A percentile compares a stretch with the other conserved stretches of the same genome.
Conservation (phyloP, 371 early-diverging fungal genomes). For the Phascolomyces articulosus region DNA sequence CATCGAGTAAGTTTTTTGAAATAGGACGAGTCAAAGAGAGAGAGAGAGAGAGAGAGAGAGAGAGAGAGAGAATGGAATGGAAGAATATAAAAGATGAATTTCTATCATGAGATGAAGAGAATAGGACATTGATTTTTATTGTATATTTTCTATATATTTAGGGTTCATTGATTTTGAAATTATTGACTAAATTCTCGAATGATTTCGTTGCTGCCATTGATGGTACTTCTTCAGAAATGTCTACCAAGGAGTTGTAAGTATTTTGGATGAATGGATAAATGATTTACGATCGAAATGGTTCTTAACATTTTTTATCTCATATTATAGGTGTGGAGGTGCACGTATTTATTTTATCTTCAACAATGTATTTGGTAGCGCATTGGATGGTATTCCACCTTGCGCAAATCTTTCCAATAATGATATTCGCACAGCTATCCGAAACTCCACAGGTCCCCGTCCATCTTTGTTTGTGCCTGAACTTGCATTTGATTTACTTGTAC, state of each 20-base stretch:
- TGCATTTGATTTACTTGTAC: constrained; percentile 88
- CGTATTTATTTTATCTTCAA: constrained; percentile 92
- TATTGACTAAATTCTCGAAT: constrained; percentile 81
- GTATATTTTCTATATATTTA: constrained; percentile 21
- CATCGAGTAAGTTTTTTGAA: constrained; percentile 52
- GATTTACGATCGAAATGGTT: too few species aligned
- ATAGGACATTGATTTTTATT: not conserved
- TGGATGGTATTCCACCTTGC: constrained; percentile 78
- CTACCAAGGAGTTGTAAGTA: constrained; percentile 86
- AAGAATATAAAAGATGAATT: constrained; percentile 43
- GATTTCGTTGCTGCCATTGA: constrained; percentile 84
- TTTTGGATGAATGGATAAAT: not conserved
- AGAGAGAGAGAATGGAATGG: too few species aligned
- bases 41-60: too few species aligned
- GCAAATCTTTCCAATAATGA: constrained; percentile 79
- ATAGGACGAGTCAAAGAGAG: constrained; percentile 7
- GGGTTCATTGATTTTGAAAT: constrained; percentile 73
- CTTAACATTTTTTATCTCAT: too few species aligned
- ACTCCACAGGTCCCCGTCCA: constrained; percentile 87
- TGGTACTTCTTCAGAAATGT: constrained; percentile 81
- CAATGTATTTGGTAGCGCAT: constrained; percentile 77
- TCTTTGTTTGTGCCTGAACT: constrained; percentile 91
- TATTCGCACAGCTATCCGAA: constrained; percentile 89
- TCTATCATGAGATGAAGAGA: too few species aligned
- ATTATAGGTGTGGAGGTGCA: constrained; percentile 83